phyloP scores from a whole-genome alignment of 2,329 filamentous ascomycete genomes.

The Aphanoascus verrucosus region DNA sequence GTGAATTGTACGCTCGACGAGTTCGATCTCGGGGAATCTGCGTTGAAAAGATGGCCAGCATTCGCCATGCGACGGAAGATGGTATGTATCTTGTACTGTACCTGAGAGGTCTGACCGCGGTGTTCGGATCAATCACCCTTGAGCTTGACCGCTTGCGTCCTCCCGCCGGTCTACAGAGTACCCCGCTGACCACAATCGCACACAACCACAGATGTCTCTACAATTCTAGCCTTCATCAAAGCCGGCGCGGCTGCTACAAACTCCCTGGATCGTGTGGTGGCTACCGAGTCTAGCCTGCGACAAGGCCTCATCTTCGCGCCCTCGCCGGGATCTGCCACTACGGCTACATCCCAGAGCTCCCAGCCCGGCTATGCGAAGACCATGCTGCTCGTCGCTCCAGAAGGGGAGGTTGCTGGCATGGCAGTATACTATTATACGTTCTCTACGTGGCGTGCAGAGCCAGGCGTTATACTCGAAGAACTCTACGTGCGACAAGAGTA shows the following conservation, averaged over 20 bases:
- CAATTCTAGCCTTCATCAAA: slow-evolving; percentile 5
- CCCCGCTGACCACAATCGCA: not conserved
- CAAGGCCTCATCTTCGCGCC: not conserved
- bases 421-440: slow-evolving; percentile 6
- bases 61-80: slow-evolving; percentile 4
- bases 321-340: not conserved
- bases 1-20: no score
- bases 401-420: slow-evolving; percentile 1
- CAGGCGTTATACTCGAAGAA: not conserved
- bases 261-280: not conserved
- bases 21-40: not conserved
- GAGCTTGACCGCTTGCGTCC: not conserved
- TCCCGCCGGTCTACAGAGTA: not conserved
- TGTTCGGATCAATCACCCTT: not conserved
- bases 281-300: slow-evolving; percentile 3
- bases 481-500: slow-evolving; percentile 3
- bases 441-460: slow-evolving; percentile 2
- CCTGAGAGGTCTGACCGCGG: not conserved
- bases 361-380: not conserved
- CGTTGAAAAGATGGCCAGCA: not conserved
- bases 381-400: not conserved
- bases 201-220: slow-evolving; percentile 1
- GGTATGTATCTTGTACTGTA: not conserved
- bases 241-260: slow-evolving; percentile 3
- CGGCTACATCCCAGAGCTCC: not conserved